Conservation (phyloP, 805 yeast genomes). For the Debaryomyces tyrocola region DNA sequence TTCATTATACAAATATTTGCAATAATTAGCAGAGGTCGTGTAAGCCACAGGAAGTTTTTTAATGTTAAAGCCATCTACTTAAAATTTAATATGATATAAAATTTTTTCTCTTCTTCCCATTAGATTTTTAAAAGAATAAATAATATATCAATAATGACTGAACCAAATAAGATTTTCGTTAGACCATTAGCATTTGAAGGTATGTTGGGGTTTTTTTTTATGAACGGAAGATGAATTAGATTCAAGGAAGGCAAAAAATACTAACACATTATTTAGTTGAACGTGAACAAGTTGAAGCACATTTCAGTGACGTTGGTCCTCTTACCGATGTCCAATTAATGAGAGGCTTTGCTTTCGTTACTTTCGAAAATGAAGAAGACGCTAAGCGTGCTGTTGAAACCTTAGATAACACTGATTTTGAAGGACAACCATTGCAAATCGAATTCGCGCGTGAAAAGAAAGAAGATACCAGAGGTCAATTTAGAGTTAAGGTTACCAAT, state of each 20-base stretch:
- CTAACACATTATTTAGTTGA: slow-evolving; percentile 31
- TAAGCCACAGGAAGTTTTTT: not conserved
- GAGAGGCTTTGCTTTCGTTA: slow-evolving; percentile 89
- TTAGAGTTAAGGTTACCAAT: slow-evolving; percentile 66
- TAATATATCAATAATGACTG: slow-evolving; percentile 13
- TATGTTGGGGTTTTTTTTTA: slow-evolving; percentile 16
- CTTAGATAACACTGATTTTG: slow-evolving; percentile 45
- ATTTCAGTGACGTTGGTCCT: slow-evolving; percentile 66
- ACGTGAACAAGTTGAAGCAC: slow-evolving; percentile 63
- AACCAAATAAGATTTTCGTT: slow-evolving; percentile 45
- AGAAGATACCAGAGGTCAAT: slow-evolving; percentile 67
- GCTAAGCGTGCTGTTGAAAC: slow-evolving; percentile 52
- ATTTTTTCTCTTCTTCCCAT: not conserved
- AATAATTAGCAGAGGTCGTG: not conserved
- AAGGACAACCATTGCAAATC: slow-evolving; percentile 50
- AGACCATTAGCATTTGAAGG: slow-evolving; percentile 62
- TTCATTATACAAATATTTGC: not conserved
- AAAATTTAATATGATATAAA: not conserved
- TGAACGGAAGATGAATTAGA: not conserved
- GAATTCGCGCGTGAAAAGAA: slow-evolving; percentile 58
- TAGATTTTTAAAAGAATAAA: not conserved
- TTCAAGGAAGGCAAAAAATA: not conserved
- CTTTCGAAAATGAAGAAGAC: slow-evolving; percentile 65
- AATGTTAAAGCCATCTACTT: not conserved
- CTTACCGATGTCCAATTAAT: slow-evolving; percentile 65